phyloP scores from a whole-genome alignment of 495 filamentous ascomycete genomes.

The Hyaloscypha variabilis region DNA sequence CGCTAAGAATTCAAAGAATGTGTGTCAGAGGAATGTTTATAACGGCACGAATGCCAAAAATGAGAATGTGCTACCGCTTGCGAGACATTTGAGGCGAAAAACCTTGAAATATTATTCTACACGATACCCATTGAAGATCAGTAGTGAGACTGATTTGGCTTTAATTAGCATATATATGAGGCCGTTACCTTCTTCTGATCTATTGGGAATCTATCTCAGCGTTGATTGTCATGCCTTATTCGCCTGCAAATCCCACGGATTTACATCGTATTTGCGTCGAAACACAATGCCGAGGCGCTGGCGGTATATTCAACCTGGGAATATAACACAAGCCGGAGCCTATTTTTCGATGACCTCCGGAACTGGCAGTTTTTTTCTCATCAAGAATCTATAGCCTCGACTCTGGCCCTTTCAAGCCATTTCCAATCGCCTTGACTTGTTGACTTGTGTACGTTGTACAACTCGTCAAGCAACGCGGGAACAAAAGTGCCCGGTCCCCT shows the following conservation, averaged over 20 bases:
- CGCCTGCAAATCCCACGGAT: too few species aligned
- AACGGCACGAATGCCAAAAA: background rate
- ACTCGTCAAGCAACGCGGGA: conserved; percentile 79
- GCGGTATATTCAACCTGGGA: background rate
- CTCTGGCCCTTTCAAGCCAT: conserved; percentile 25
- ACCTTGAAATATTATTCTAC: background rate
- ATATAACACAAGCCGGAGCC: background rate
- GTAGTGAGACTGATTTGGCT: too few species aligned
- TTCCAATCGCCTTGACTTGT: conserved; percentile 15
- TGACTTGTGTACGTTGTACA: conserved; percentile 40
- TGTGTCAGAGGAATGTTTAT: background rate
- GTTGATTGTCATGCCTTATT: too few species aligned
- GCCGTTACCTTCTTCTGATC: too few species aligned
- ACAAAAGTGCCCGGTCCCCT: conserved; percentile 87
- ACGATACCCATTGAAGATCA: too few species aligned
- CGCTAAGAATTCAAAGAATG: background rate
- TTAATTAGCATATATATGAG: too few species aligned
- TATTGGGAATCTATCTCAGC: too few species aligned
- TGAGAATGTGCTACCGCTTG: background rate
- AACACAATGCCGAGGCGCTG: too few species aligned
- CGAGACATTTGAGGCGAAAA: background rate
- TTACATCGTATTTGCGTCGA: too few species aligned
- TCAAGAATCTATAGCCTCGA: conserved; percentile 1
- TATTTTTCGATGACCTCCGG: background rate
- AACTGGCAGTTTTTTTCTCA: background rate